Percentiles rank a stretch among this genome's conserved stretches.
phyloP scores from a whole-genome alignment of 2,329 filamentous ascomycete genomes.

The Zymoseptoria crescenta region DNA sequence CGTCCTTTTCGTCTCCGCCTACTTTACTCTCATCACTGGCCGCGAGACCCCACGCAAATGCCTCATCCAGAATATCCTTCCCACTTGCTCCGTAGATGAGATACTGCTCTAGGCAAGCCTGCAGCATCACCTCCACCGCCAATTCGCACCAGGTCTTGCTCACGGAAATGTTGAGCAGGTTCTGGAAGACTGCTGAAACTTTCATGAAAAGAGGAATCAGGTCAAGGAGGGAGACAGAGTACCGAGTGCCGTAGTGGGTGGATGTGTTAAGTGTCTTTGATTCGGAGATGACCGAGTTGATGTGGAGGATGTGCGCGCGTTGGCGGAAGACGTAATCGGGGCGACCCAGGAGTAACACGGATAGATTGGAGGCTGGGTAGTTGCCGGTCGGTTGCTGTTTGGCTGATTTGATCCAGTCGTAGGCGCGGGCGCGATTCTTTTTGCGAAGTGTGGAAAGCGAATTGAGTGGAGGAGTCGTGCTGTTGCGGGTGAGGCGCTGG shows the following conservation, averaged over 20 bases:
- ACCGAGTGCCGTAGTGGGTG: slow-evolving; percentile 31
- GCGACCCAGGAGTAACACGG: slow-evolving; percentile 11
- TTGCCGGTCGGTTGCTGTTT: slow-evolving; percentile 13
- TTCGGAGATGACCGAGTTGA: neutral
- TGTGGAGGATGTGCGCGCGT: slow-evolving; percentile 17
- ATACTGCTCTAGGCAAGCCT: slow-evolving; percentile 44
- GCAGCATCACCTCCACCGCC: slow-evolving; percentile 42
- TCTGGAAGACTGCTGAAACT: slow-evolving; percentile 36
- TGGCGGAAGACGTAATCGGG: slow-evolving; percentile 15
- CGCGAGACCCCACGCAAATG: slow-evolving; percentile 39
- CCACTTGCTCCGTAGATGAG: slow-evolving; percentile 32
- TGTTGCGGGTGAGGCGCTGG: slow-evolving; percentile 33
- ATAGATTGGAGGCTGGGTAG: slow-evolving; percentile 7
- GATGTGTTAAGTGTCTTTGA: neutral
- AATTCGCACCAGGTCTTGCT: slow-evolving; percentile 38
- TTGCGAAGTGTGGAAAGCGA: slow-evolving; percentile 32
- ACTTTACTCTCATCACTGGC: slow-evolving; percentile 19
- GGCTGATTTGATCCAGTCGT: slow-evolving; percentile 19
- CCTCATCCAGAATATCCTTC: slow-evolving; percentile 33
- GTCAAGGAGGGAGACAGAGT: slow-evolving; percentile 31
- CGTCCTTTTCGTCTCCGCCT: slow-evolving; percentile 21
- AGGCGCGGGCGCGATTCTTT: slow-evolving; percentile 30
- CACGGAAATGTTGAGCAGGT: slow-evolving; percentile 24
- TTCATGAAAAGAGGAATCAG: slow-evolving; percentile 43
- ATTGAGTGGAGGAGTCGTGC: slow-evolving; percentile 31